phyloP scores from a whole-genome alignment of 129 eudicot genomes.

The Centrapalus pauciflorus region DNA sequence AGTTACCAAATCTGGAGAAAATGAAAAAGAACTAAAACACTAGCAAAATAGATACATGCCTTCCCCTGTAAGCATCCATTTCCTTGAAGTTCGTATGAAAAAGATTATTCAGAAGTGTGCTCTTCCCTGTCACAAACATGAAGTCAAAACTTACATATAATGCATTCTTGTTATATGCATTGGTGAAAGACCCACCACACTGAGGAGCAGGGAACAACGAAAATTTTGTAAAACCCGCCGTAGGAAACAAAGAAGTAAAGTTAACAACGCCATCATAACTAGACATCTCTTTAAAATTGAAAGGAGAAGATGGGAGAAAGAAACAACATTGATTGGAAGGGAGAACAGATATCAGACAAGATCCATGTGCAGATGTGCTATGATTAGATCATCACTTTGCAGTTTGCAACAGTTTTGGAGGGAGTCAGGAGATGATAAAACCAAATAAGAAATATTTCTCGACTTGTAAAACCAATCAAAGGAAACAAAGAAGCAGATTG shows the following conservation, averaged over 20 bases:
- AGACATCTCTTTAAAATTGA: neutral
- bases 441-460: neutral
- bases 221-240: neutral
- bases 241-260: neutral
- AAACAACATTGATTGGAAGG: neutral
- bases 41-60: conserved; percentile 42
- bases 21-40: neutral
- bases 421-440: neutral
- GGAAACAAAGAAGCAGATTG: neutral
- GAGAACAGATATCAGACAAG: neutral
- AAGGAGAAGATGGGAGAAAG: neutral
- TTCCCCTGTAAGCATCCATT: conserved; percentile 98
- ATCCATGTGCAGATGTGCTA: neutral
- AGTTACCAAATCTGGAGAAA: conserved; percentile 10
- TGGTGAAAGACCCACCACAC: neutral
- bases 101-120: conserved; percentile 82
- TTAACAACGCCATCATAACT: neutral
- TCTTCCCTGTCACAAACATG: conserved; percentile 67
- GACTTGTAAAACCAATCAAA: neutral
- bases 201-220: neutral
- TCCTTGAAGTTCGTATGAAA: conserved; percentile 84
- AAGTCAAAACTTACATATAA: conserved; percentile 9
- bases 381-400: neutral
- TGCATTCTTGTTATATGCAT: neutral
- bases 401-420: neutral